phyloP scores from a whole-genome alignment of 495 filamentous ascomycete genomes.

The Neurospora tetrasperma region DNA sequence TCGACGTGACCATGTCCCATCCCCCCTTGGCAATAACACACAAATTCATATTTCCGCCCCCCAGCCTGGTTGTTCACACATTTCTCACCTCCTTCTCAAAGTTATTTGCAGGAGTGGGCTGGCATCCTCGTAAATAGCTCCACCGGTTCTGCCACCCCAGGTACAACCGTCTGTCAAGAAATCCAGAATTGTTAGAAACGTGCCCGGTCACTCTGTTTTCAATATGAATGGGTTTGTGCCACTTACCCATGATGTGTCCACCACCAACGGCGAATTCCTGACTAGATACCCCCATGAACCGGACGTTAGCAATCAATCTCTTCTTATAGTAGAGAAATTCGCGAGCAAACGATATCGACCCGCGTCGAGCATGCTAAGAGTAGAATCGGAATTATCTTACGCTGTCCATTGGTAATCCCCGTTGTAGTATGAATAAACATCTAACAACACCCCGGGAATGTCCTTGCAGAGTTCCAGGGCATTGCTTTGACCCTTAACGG shows the following conservation, averaged over 20 bases:
- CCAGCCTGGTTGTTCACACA: background rate
- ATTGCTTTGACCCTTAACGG: too few relatives aligned
- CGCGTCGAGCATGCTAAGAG: background rate
- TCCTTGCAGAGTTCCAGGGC: background rate
- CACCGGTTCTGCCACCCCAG: background rate
- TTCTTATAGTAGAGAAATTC: background rate
- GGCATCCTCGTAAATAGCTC: rapidly evolving
- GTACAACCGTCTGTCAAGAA: background rate
- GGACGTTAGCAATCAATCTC: background rate
- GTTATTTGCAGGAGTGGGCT: background rate
- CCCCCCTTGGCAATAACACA: background rate
- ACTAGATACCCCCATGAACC: background rate
- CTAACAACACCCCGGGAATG: background rate
- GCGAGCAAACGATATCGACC: background rate
- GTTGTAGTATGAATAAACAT: too few relatives aligned
- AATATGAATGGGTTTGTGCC: background rate
- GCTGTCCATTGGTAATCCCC: background rate
- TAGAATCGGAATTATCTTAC: background rate
- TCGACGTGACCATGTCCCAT: background rate
- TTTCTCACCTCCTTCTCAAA: background rate
- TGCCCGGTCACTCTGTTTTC: background rate
- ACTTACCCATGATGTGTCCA: background rate
- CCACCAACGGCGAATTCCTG: background rate
- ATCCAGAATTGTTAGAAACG: background rate
- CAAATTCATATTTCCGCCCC: background rate